phyloP scores from a whole-genome alignment of 225 moss, liverwort and hornwort genomes.

The Takakia lepidozioides region DNA sequence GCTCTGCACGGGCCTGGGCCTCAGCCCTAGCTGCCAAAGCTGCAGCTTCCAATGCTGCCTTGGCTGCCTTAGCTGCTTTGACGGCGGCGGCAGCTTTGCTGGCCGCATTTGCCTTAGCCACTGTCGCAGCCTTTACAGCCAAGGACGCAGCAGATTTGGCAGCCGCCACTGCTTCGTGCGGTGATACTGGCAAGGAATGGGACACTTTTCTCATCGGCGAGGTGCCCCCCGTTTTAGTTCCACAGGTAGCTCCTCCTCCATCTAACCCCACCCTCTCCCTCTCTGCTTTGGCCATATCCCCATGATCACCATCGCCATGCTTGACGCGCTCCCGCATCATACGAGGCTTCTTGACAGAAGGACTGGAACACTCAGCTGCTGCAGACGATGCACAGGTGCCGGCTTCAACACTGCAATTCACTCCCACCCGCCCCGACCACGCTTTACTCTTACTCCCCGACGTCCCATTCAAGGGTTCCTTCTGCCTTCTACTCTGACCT shows the following conservation, averaged over 20 bases:
- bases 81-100: conserved; percentile 72
- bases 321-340: conserved; percentile 47
- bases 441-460: conserved; percentile 36
- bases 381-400: conserved; percentile 34
- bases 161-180: conserved; percentile 62
- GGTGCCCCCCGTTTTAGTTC: no score
- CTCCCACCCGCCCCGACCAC: conserved; percentile 26
- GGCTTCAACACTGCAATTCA: conserved; percentile 35
- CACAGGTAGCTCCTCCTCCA: no score
- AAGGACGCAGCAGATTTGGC: conserved; percentile 57
- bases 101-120: conserved; percentile 71
- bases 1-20: conserved; percentile 42
- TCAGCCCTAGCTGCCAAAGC: conserved; percentile 61
- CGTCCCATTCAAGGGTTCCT: conserved; percentile 40
- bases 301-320: conserved; percentile 32
- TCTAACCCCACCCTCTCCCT: no score
- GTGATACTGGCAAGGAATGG: no score
- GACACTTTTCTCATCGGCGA: no score
- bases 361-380: conserved; percentile 46
- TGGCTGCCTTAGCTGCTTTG: conserved; percentile 77
- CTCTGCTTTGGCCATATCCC: conserved; percentile 33
- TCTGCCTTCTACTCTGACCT: conserved; percentile 40
- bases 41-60: conserved; percentile 79
- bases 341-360: conserved; percentile 74
- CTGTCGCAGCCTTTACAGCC: conserved; percentile 65